A percentile compares a stretch with the other conserved stretches of the same genome.
These are phyloP conservation scores for Saccharomycopsis babjevae DNA, from an alignment of 805 yeast genomes.

Conservation along the genomic window DNA sequence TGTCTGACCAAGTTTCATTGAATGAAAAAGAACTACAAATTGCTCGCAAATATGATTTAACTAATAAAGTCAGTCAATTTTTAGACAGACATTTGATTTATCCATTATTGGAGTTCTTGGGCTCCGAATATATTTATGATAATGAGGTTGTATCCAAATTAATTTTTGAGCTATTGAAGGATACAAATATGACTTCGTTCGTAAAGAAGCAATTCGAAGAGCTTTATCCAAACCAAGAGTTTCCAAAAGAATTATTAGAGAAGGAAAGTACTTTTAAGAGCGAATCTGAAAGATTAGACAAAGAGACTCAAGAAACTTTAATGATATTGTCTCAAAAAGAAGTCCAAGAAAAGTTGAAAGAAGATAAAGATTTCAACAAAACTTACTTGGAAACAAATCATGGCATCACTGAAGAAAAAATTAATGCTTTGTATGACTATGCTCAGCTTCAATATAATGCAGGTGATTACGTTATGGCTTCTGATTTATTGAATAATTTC, in stretches of 20 bases:
- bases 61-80: constrained; percentile 44
- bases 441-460: constrained; percentile 55
- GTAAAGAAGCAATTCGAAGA: constrained; percentile 34
- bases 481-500: constrained; percentile 48
- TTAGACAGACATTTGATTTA: constrained; percentile 52
- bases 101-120: constrained; percentile 40
- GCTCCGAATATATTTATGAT: constrained; percentile 34
- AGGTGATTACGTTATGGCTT: constrained; percentile 51
- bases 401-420: constrained; percentile 38
- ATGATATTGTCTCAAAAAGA: constrained; percentile 38
- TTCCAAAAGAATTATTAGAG: constrained; percentile 33
- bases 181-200: constrained; percentile 46
- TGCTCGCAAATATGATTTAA: constrained; percentile 43
- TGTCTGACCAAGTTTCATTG: constrained; percentile 15
- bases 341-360: constrained; percentile 41
- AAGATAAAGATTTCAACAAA: constrained; percentile 46
- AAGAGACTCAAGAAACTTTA: constrained; percentile 36
- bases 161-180: constrained; percentile 44
- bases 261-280: constrained; percentile 33
- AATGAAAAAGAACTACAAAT: constrained; percentile 29
- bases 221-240: constrained; percentile 30
- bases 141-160: constrained; percentile 35
- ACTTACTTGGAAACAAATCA: constrained; percentile 35
- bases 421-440: constrained; percentile 42
- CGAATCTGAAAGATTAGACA: constrained; percentile 30